These are phyloP conservation scores for Calamus simplicifolius DNA, from an alignment of 176 grass and related monocot genomes.

Conservation along the genomic window DNA sequence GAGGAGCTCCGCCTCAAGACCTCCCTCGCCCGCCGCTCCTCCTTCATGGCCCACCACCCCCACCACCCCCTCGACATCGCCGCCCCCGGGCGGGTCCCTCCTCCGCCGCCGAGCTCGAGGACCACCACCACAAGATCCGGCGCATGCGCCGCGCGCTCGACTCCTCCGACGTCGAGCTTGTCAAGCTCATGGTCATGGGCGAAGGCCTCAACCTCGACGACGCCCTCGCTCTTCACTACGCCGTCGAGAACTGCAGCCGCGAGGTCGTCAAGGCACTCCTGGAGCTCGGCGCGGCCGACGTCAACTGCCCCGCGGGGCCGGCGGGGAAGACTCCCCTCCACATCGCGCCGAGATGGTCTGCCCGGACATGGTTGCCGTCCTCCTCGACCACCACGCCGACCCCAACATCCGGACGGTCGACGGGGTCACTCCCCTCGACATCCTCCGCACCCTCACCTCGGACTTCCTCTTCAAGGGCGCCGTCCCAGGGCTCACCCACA, in stretches of 20 bases:
- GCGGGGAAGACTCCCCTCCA: conserved; percentile 89
- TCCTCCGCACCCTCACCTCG: conserved; percentile 92
- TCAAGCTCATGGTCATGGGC: conserved; percentile 99
- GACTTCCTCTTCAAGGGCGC: conserved; percentile 99
- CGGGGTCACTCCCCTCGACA: conserved; percentile 88
- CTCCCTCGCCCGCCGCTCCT: conserved; percentile 62
- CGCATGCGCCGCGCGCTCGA: conserved; percentile 96
- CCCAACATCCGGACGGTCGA: conserved; percentile 96
- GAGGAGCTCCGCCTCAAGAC: conserved; percentile 91
- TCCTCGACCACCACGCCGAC: conserved; percentile 96
- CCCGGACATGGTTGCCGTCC: conserved; percentile 98
- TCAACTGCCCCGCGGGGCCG: conserved; percentile 79
- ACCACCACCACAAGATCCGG: conserved; percentile 96
- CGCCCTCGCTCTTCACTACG: conserved; percentile 91
- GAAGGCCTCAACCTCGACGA: conserved; percentile 98
- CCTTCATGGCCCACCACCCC: conserved; percentile 34
- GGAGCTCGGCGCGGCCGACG: conserved; percentile 89
- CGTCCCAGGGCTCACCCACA: conserved; percentile 77
- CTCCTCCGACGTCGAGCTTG: conserved; percentile 94
- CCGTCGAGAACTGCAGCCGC: conserved; percentile 94
- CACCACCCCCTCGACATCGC: conserved; percentile 33
- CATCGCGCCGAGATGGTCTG: conserved; percentile 99
- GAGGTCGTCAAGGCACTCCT: conserved; percentile 97
- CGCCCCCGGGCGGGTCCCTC: neutral
- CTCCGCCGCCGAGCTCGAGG: conserved; percentile 29